Evolutionary conservation across 2,329 filamentous ascomycete genomes (phyloP).

Genomic region (Penicillium sp.): DNA sequence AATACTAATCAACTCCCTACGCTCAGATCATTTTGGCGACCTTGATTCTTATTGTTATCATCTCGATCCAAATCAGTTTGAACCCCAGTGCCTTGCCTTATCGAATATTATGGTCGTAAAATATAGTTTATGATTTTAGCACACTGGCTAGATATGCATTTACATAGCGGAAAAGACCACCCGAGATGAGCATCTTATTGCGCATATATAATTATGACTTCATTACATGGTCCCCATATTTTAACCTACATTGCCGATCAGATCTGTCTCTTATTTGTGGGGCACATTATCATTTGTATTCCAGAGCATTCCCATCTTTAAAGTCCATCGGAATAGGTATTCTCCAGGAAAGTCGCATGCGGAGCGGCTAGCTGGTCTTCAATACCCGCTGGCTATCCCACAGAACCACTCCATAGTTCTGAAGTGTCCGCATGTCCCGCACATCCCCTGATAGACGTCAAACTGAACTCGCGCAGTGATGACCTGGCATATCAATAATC

Average conservation of each 20-base stretch:
- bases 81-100: neutral
- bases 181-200: neutral
- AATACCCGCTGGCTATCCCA: too few relatives aligned
- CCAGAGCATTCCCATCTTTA: too few relatives aligned
- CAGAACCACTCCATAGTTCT: too few relatives aligned
- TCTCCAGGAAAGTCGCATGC: neutral
- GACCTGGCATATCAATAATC: neutral
- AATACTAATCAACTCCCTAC: neutral
- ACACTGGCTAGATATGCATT: neutral
- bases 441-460: neutral
- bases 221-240: neutral
- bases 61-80: slow-evolving; percentile 20
- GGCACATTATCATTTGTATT: neutral
- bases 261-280: too few relatives aligned
- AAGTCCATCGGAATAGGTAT: neutral
- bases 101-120: neutral
- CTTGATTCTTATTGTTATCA: slow-evolving; percentile 19
- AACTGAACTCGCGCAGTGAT: neutral
- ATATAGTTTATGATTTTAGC: neutral
- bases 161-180: neutral
- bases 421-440: neutral
- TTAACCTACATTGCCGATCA: neutral
- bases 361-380: too few relatives aligned
- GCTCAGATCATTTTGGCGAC: slow-evolving; percentile 20
- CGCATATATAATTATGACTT: neutral